phyloP scores from a whole-genome alignment of 257 asterid species.

The Solanum sejunctum region DNA sequence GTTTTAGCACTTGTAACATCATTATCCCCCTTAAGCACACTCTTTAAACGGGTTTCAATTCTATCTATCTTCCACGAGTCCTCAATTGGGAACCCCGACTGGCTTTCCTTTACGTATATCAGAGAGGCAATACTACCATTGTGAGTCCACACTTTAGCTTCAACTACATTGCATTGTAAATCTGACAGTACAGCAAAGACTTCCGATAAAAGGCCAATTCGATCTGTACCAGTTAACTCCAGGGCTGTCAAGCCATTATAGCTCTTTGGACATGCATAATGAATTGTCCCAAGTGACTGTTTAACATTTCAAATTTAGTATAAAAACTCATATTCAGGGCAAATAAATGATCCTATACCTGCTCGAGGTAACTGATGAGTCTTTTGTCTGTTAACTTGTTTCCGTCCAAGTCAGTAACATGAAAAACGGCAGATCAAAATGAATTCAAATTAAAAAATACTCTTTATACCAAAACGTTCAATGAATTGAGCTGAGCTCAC shows the following conservation, averaged over 20 bases:
- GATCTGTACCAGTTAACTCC: slow-evolving; percentile 79
- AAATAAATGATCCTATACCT: slow-evolving; percentile 25
- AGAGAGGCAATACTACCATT: slow-evolving; percentile 80
- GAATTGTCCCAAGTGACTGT: slow-evolving; percentile 76
- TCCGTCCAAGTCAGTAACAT: slow-evolving; percentile 88
- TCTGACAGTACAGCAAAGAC: slow-evolving; percentile 74
- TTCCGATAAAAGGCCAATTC: slow-evolving; percentile 85
- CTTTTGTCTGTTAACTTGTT: slow-evolving; percentile 77
- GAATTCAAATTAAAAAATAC: neutral
- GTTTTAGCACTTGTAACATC: slow-evolving; percentile 68
- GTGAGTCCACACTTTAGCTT: slow-evolving; percentile 89
- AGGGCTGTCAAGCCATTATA: slow-evolving; percentile 62
- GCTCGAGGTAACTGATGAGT: slow-evolving; percentile 66
- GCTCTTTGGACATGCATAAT: slow-evolving; percentile 40
- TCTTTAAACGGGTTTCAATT: slow-evolving; percentile 55
- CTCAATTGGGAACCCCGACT: slow-evolving; percentile 57
- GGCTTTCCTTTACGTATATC: slow-evolving; percentile 51
- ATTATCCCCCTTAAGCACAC: slow-evolving; percentile 73
- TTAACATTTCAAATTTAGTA: neutral
- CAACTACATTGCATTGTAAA: slow-evolving; percentile 58
- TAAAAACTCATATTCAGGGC: neutral
- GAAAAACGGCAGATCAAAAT: slow-evolving; percentile 54
- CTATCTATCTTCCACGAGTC: slow-evolving; percentile 42
- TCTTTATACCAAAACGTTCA: neutral
- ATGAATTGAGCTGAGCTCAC: slow-evolving; percentile 30